Evolutionary conservation across 805 yeast genomes (phyloP).

Genomic region (Aciculoconidium aculeatum): DNA sequence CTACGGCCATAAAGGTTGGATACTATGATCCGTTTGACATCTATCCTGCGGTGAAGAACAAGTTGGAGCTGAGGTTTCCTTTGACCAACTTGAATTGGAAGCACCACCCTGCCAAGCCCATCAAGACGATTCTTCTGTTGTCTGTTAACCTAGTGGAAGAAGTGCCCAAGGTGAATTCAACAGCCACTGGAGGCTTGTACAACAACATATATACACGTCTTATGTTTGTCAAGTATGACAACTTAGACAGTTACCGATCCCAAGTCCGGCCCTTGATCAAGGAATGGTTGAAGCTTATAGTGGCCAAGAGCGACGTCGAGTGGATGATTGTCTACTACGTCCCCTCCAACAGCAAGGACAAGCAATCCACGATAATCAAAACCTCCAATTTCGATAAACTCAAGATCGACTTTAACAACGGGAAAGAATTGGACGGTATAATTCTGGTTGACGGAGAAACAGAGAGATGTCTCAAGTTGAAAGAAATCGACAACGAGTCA

Average conservation of each 20-base stretch:
- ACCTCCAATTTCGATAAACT: constrained; percentile 50
- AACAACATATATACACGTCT: constrained; percentile 53
- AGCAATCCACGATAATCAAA: constrained; percentile 34
- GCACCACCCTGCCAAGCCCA: constrained; percentile 40
- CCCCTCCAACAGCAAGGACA: constrained; percentile 31
- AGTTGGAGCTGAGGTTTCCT: constrained; percentile 41
- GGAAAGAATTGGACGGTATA: constrained; percentile 25
- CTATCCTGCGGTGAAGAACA: constrained; percentile 38
- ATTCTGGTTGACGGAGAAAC: constrained; percentile 8
- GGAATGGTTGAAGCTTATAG: constrained; percentile 63
- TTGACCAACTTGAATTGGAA: constrained; percentile 71
- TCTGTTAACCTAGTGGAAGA: constrained; percentile 54
- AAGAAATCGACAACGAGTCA: constrained; percentile 32
- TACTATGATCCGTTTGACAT: constrained; percentile 74
- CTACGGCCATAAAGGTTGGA: constrained; percentile 37
- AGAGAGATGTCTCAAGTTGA: constrained; percentile 37
- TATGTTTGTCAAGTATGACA: constrained; percentile 62
- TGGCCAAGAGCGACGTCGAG: constrained; percentile 40
- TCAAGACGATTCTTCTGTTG: constrained; percentile 59
- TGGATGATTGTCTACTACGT: constrained; percentile 57
- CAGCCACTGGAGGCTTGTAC: constrained; percentile 21
- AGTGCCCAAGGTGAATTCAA: constrained; percentile 31
- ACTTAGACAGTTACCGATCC: constrained; percentile 67
- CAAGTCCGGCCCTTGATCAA: constrained; percentile 76
- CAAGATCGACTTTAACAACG: constrained; percentile 44